phyloP scores from a whole-genome alignment of 2,329 filamentous ascomycete genomes.

The Ophidiomyces ophidiicola region DNA sequence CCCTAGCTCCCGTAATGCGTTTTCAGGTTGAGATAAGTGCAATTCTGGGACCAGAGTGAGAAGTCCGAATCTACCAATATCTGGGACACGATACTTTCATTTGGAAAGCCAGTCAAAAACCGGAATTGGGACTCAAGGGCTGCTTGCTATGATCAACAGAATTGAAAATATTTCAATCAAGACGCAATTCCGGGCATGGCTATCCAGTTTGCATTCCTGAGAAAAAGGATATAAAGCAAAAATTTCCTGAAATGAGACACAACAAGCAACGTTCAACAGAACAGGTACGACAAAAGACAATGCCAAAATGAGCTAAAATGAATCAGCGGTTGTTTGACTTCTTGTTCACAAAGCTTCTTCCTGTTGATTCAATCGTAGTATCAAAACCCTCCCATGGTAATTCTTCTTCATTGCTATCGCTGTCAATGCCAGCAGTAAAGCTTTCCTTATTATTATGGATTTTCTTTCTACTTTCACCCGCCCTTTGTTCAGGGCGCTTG shows the following conservation, averaged over 20 bases:
- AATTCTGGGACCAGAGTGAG: not conserved
- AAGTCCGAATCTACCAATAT: slow-evolving; percentile 4
- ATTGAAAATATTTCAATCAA: not conserved
- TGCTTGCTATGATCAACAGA: not conserved
- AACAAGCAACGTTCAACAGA: not conserved
- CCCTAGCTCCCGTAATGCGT: too few relatives aligned
- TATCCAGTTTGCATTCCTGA: too few relatives aligned
- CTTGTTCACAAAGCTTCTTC: not conserved
- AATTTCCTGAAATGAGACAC: not conserved
- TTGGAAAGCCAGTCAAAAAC: slow-evolving; percentile 10
- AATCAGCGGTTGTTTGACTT: not conserved
- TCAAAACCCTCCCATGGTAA: slow-evolving; percentile 35
- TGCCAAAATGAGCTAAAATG: not conserved
- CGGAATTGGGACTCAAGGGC: slow-evolving; percentile 7
- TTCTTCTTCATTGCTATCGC: slow-evolving; percentile 24
- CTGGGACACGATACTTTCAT: slow-evolving; percentile 11
- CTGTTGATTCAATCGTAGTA: slow-evolving; percentile 21
- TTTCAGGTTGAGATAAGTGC: too few relatives aligned
- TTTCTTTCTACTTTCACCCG: not conserved
- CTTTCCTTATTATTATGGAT: slow-evolving; percentile 1
- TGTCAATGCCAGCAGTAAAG: slow-evolving; percentile 8
- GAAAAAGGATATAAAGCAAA: not conserved
- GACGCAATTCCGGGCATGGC: too few relatives aligned
- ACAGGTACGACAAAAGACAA: not conserved
- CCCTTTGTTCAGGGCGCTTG: slow-evolving; percentile 4